Conservation (phyloP, 2,329 filamentous ascomycete species). For the Stachybotrys elegans region DNA sequence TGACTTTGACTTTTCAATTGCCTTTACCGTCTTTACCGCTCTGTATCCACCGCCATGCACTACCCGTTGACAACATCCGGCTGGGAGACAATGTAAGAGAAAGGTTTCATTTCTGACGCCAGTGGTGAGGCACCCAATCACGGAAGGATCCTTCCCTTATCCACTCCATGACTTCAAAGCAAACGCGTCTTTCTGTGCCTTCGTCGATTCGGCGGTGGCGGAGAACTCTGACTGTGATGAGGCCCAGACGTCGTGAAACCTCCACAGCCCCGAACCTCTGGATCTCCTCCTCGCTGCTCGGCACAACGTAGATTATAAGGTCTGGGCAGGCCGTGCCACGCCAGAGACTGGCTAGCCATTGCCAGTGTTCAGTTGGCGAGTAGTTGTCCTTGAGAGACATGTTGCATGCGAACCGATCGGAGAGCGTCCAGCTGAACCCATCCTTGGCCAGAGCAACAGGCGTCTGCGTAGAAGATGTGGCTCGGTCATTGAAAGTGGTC, state of each 20-base stretch:
- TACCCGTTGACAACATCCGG: too few species aligned
- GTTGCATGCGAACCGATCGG: conserved; percentile 67
- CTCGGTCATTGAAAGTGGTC: too few species aligned
- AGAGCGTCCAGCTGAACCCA: conserved; percentile 76
- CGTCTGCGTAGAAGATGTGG: too few species aligned
- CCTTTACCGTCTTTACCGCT: too few species aligned
- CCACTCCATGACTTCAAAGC: conserved; percentile 87
- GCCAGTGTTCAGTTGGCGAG: conserved; percentile 85
- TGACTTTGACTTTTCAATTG: too few species aligned
- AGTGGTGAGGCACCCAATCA: conserved; percentile 16
- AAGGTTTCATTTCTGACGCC: too few species aligned
- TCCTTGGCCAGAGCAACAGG: conserved; percentile 71
- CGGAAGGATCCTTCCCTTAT: conserved; percentile 46
- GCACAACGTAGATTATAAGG: conserved; percentile 63
- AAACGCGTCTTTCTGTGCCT: conserved; percentile 66
- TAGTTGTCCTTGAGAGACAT: conserved; percentile 76
- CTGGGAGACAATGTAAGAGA: too few species aligned
- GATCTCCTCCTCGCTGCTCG: conserved; percentile 28
- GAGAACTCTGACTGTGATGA: conserved; percentile 50
- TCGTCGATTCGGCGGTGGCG: conserved; percentile 50
- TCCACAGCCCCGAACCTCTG: conserved; percentile 47
- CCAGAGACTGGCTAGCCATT: conserved; percentile 95
- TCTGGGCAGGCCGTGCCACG: conserved; percentile 80
- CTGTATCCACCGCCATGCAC: too few species aligned
- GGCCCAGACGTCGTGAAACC: conserved; percentile 42